A percentile compares a stretch with the other conserved stretches of the same genome.
Evolutionary conservation across 148 eudicot genomes (phyloP).

Genomic region (Camellia lanceoleosa): DNA sequence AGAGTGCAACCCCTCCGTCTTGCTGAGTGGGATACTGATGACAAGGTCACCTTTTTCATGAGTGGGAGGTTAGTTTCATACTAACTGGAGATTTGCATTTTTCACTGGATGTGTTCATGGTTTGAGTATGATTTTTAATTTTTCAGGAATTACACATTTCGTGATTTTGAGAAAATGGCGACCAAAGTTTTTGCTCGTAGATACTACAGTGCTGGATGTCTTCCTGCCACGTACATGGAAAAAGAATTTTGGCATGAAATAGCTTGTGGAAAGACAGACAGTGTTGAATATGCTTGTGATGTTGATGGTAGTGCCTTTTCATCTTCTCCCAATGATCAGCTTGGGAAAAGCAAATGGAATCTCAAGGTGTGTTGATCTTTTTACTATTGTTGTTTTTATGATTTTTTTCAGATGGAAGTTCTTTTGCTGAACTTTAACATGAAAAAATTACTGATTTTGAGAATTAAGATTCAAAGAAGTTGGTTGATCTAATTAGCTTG

Average conservation of each 20-base stretch:
- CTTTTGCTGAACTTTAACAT: neutral
- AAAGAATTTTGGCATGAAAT: constrained; percentile 99
- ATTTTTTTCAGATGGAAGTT: neutral
- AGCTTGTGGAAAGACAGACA: constrained; percentile 83
- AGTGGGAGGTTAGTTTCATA: constrained; percentile 72
- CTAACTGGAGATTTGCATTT: constrained; percentile 6
- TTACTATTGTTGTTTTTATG: constrained; percentile 11
- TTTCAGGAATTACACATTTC: constrained; percentile 86
- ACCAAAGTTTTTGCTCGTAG: constrained; percentile 92
- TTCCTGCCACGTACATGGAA: constrained; percentile 81
- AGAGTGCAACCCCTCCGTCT: constrained; percentile 95
- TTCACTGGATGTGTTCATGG: constrained; percentile 10
- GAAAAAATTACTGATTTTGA: neutral
- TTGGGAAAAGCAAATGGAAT: constrained; percentile 97
- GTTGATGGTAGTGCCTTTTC: constrained; percentile 99
- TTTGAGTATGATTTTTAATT: constrained; percentile 23
- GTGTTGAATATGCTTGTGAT: constrained; percentile 99
- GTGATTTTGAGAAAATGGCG: constrained; percentile 97
- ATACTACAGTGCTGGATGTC: constrained; percentile 77
- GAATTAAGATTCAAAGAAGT: neutral
- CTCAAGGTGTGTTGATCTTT: constrained; percentile 61
- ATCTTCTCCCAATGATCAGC: constrained; percentile 78
- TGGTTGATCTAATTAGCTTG: neutral
- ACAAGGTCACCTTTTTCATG: constrained; percentile 92
- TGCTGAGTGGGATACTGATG: constrained; percentile 96